phyloP scores from a whole-genome alignment of 352 stramenopile species.

The Phytophthora vignae region DNA sequence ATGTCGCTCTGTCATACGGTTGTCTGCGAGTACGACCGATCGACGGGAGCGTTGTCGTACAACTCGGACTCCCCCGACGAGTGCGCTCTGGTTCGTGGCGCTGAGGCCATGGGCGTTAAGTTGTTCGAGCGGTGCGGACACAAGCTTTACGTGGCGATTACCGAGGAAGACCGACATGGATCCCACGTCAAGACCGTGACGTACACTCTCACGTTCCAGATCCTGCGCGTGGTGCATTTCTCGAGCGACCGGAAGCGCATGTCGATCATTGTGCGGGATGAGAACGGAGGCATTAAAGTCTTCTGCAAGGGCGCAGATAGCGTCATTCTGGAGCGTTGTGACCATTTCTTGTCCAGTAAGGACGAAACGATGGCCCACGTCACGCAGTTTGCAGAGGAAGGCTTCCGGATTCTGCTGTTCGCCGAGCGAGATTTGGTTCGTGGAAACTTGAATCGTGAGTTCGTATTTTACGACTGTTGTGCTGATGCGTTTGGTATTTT shows the following conservation, averaged over 20 bases:
- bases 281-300: slow-evolving; percentile 61
- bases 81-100: slow-evolving; percentile 89
- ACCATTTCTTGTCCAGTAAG: slow-evolving; percentile 63
- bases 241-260: slow-evolving; percentile 86
- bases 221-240: slow-evolving; percentile 79
- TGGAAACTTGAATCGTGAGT: background rate
- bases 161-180: slow-evolving; percentile 62
- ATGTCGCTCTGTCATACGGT: slow-evolving; percentile 90
- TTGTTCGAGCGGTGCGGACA: slow-evolving; percentile 70
- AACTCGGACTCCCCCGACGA: slow-evolving; percentile 95
- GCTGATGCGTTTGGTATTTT: background rate
- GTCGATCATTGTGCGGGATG: slow-evolving; percentile 79
- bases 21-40: slow-evolving; percentile 74
- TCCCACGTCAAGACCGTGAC: slow-evolving; percentile 73
- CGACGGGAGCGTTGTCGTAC: slow-evolving; percentile 64
- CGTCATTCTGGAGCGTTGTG: slow-evolving; percentile 77
- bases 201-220: slow-evolving; percentile 71
- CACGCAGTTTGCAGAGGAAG: slow-evolving; percentile 84
- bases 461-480: background rate
- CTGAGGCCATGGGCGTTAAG: slow-evolving; percentile 77
- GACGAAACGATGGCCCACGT: slow-evolving; percentile 76
- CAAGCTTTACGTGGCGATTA: slow-evolving; percentile 66
- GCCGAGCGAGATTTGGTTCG: slow-evolving; percentile 76
- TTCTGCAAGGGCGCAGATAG: slow-evolving; percentile 87
- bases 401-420: slow-evolving; percentile 88